Evolutionary conservation across 768 basidiomycete genomes (phyloP), one percentile per base, ranked within the genome.

Genomic region (Pisolithus albus): DNA sequence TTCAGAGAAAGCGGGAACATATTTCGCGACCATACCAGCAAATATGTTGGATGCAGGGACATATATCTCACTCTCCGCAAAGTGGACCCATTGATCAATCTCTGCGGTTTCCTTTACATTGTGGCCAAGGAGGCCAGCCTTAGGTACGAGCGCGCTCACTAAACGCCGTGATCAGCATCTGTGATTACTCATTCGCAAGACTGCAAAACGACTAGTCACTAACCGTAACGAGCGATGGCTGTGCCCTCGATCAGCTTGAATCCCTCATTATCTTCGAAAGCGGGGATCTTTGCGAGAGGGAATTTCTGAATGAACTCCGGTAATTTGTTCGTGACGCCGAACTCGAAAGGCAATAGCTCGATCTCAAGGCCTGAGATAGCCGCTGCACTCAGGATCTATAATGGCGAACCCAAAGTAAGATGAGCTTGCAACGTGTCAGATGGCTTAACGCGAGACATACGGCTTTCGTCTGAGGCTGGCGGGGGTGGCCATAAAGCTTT

Each of bases 11-110:
- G 4, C 32, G 21, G 46, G 30, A 11, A 34, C 8, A n/a, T 36
- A 34, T 15, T 47, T 47, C n/a, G 18, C 18, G 16, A 34, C 30
- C 8, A 36, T 18, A 16, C 46, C 46, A 19, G 10, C 16, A 11
- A 13, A 36, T 34, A 47, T 47, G 11, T 21, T 36, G 10, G 13
- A 18, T 30, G 45, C 45, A 6, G 52, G 46, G 0, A 0, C 5
- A 3, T 52, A 36, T 21, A 63, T 47, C 16, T 63, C 62, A 1
- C 48, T 47, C 18, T 63, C 61, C 7, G 47, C 51, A 42, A 56
- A 63, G 40, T 59, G 62, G 4, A 45, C 11, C 59, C 61, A 63
- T 15, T 62, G 62, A 49, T 63, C 59, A 7, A 63, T 32, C 1
- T 54, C 36, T 0, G 52, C 45, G 1, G 23, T 16, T 32, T 60